Evolutionary conservation across 2,329 filamentous ascomycete species (phyloP).

Genomic region (Colletotrichum lindemuthianum): DNA sequence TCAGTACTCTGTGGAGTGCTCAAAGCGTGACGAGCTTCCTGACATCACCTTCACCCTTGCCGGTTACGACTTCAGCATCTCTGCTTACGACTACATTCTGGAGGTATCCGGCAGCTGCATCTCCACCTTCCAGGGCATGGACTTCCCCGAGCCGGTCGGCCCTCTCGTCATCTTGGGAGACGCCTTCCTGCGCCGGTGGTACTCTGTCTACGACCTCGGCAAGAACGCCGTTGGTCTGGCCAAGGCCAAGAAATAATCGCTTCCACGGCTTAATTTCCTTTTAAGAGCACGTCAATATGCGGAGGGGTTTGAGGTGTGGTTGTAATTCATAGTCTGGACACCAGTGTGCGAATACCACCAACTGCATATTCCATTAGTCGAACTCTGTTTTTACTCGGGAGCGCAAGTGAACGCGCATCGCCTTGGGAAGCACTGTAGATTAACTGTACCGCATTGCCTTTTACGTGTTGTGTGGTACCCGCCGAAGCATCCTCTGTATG

Average conservation of each 20-base stretch:
- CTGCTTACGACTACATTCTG: conserved; percentile 91
- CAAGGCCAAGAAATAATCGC: conserved; percentile 70
- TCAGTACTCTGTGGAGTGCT: conserved; percentile 94
- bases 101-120: conserved; percentile 96
- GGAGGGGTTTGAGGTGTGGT: conserved; percentile 10
- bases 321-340: conserved; percentile 36
- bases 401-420: not conserved
- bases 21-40: conserved; percentile 82
- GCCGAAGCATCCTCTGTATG: no score
- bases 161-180: conserved; percentile 96
- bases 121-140: conserved; percentile 97
- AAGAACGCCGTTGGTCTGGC: conserved; percentile 90
- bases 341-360: conserved; percentile 34
- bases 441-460: not conserved
- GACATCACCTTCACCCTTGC: conserved; percentile 91
- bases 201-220: conserved; percentile 96
- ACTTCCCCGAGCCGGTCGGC: conserved; percentile 85
- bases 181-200: conserved; percentile 85
- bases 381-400: not conserved
- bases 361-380: conserved; percentile 13
- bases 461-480: no score
- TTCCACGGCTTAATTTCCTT: conserved; percentile 12
- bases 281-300: conserved; percentile 18
- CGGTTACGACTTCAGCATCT: conserved; percentile 93
- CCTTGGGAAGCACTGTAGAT: not conserved